phyloP scores from a whole-genome alignment of 495 filamentous ascomycete genomes.

The Friedmanniomyces simplex region DNA sequence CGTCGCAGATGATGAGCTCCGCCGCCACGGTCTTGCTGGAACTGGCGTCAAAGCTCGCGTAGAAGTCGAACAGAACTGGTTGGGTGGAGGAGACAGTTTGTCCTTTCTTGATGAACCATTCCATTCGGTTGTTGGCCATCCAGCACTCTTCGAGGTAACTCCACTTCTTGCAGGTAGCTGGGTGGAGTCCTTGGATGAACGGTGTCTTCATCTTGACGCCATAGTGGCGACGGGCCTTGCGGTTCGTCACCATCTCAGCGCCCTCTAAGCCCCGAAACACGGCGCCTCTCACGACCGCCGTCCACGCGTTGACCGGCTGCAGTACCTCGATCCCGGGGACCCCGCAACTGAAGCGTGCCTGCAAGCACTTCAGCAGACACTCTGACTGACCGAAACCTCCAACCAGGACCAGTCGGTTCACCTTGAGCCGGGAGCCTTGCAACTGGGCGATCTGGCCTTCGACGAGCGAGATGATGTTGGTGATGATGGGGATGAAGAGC shows the following conservation, averaged over 20 bases:
- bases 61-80: slow-evolving; percentile 63
- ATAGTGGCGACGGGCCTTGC: slow-evolving; percentile 33
- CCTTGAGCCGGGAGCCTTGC: not conserved
- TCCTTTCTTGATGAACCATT: slow-evolving; percentile 66
- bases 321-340: slow-evolving; percentile 29
- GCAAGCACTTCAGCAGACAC: slow-evolving; percentile 29
- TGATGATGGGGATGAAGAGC: slow-evolving; percentile 34
- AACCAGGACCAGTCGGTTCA: slow-evolving; percentile 30
- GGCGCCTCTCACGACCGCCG: slow-evolving; percentile 24
- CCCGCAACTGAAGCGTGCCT: slow-evolving; percentile 25
- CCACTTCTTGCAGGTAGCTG: slow-evolving; percentile 58
- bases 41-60: slow-evolving; percentile 56
- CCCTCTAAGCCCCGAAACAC: slow-evolving; percentile 27
- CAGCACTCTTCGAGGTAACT: slow-evolving; percentile 59
- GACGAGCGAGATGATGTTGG: slow-evolving; percentile 32
- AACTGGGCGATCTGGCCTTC: slow-evolving; percentile 27
- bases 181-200: slow-evolving; percentile 57
- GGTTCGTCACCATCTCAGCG: slow-evolving; percentile 22
- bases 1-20: slow-evolving; percentile 59
- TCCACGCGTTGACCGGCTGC: slow-evolving; percentile 37
- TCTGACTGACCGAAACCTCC: slow-evolving; percentile 35
- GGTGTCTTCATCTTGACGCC: slow-evolving; percentile 34
- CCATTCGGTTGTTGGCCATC: slow-evolving; percentile 67
- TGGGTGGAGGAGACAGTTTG: slow-evolving; percentile 41
- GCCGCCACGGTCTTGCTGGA: slow-evolving; percentile 56